Percentiles rank a stretch among this genome's conserved stretches.
These are phyloP conservation scores for Suhomyces panamericanus DNA, from an alignment of 1,139 yeast genomes.

Conservation along the genomic window DNA sequence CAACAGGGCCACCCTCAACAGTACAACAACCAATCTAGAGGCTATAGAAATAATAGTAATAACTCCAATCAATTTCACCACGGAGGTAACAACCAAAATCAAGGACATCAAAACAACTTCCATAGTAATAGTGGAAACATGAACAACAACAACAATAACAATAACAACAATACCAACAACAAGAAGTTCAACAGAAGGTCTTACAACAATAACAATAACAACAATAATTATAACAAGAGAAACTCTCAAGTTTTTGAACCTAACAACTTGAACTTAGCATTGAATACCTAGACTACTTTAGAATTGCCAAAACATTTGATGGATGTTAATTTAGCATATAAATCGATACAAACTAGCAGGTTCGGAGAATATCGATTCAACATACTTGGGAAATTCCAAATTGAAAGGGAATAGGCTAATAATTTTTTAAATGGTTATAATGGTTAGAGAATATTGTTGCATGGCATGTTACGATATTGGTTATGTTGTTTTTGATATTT, in stretches of 20 bases:
- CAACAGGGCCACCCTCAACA: constrained; percentile 10
- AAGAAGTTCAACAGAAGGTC: constrained; percentile 10
- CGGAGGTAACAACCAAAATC: constrained; percentile 9
- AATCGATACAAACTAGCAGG: constrained; percentile 3
- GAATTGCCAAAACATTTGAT: not conserved
- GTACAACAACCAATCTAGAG: constrained; percentile 5
- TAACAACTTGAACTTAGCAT: constrained; percentile 16
- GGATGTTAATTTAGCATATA: constrained; percentile 1
- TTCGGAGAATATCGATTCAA: constrained; percentile 4
- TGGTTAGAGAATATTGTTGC: constrained; percentile 5
- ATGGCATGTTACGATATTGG: constrained; percentile 5
- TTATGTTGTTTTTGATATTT: constrained; percentile 3
- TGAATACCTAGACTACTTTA: constrained; percentile 13
- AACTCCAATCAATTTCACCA: constrained; percentile 15
- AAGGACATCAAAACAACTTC: constrained; percentile 14
- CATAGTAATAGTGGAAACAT: constrained; percentile 7
- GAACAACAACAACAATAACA: constrained; percentile 12
- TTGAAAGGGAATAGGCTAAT: constrained; percentile 9
- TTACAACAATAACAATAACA: constrained; percentile 10
- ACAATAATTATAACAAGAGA: constrained; percentile 16
- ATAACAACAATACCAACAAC: constrained; percentile 5
- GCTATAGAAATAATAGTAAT: constrained; percentile 13
- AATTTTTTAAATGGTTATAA: constrained; percentile 6
- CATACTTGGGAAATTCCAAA: constrained; percentile 2
- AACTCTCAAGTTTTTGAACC: constrained; percentile 20